Conservation (phyloP, 2,329 filamentous ascomycete genomes). For the Emericellopsis cladophorae region DNA sequence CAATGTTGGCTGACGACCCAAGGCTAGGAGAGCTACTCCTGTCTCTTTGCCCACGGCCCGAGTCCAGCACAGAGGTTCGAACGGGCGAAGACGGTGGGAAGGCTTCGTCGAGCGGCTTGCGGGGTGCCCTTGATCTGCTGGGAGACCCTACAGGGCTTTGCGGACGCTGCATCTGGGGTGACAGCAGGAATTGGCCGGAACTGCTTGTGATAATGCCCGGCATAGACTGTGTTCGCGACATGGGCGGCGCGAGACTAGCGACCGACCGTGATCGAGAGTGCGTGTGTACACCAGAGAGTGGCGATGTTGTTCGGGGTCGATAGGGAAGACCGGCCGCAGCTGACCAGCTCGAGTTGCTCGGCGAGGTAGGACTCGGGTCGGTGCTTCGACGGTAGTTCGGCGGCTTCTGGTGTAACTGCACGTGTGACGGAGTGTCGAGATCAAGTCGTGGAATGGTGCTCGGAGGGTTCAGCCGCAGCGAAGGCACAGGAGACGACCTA, state of each 20-base stretch:
- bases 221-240: constrained; percentile 53
- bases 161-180: constrained; percentile 34
- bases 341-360: constrained; percentile 35
- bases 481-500: constrained; percentile 42
- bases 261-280: constrained; percentile 47
- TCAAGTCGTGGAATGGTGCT: constrained; percentile 22
- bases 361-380: constrained; percentile 41
- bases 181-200: constrained; percentile 43
- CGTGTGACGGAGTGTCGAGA: constrained; percentile 19
- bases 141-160: constrained; percentile 43
- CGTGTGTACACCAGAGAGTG: constrained; percentile 38
- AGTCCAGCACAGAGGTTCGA: constrained; percentile 41
- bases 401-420: constrained; percentile 29
- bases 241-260: constrained; percentile 39
- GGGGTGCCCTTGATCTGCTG: constrained; percentile 34
- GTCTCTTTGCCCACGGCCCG: constrained; percentile 34
- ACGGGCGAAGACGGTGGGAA: constrained; percentile 44
- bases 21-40: constrained; percentile 38
- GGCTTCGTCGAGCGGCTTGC: constrained; percentile 46
- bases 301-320: constrained; percentile 50
- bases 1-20: constrained; percentile 15
- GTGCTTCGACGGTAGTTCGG: constrained; percentile 43
- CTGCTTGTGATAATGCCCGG: constrained; percentile 42
- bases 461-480: constrained; percentile 32
- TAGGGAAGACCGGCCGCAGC: constrained; percentile 27